Conservation (phyloP, 139 green algal genomes). For the Tetradesmus lagerheimii region DNA sequence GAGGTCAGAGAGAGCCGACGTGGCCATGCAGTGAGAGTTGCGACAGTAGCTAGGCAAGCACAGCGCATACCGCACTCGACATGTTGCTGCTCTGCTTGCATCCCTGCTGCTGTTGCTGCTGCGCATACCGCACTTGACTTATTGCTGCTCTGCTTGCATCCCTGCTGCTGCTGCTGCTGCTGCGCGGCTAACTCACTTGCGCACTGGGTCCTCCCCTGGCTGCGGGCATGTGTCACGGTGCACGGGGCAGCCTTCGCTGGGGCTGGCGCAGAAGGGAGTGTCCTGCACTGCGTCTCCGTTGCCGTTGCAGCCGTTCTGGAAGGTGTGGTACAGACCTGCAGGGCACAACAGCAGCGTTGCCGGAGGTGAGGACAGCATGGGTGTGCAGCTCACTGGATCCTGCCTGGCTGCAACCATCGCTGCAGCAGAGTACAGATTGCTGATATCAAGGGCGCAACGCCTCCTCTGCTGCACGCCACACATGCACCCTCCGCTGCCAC, state of each 20-base stretch:
- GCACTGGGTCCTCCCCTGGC: conserved; percentile 42
- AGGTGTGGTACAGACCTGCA: conserved; percentile 44
- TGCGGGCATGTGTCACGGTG: conserved; percentile 43
- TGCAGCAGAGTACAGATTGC: too few species aligned
- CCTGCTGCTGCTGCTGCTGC: neutral
- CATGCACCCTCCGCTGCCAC: too few species aligned
- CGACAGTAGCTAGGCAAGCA: neutral
- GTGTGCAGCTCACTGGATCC: neutral
- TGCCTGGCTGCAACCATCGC: neutral
- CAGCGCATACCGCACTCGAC: too few species aligned
- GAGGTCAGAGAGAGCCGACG: neutral
- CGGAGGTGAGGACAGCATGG: neutral
- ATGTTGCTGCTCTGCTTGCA: neutral
- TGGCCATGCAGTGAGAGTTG: too few species aligned
- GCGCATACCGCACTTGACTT: too few species aligned
- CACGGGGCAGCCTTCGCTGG: conserved; percentile 48
- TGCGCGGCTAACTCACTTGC: conserved; percentile 2
- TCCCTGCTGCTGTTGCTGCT: neutral
- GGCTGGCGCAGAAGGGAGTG: conserved; percentile 31
- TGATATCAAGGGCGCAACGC: too few species aligned
- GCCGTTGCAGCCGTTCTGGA: conserved; percentile 48
- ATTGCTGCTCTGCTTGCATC: neutral
- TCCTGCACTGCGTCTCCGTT: conserved; percentile 44
- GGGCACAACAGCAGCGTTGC: neutral
- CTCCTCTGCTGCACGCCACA: too few species aligned